phyloP scores from a whole-genome alignment of 1,284 basidiomycete genomes.

The Xerocomus amazonicus region DNA sequence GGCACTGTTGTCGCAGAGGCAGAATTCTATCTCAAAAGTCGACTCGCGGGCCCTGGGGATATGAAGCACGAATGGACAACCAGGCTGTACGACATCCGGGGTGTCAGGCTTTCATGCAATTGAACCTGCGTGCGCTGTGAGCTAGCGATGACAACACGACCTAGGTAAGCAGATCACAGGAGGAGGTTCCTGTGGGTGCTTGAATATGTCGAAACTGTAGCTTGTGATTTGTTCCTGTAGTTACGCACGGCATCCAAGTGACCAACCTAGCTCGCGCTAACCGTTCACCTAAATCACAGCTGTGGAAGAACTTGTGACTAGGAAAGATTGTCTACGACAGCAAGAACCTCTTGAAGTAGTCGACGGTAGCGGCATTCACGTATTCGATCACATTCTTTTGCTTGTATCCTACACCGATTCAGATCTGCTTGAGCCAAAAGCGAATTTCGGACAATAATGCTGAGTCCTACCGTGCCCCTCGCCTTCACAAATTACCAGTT shows the following conservation, averaged over 20 bases:
- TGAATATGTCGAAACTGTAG: background rate
- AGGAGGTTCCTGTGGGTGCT: background rate
- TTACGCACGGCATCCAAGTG: background rate
- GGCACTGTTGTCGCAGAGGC: too few species aligned
- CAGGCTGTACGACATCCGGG: too few species aligned
- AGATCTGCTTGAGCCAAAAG: constrained; percentile 1
- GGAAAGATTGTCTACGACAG: constrained; percentile 13
- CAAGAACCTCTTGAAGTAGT: constrained; percentile 34
- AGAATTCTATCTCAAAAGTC: too few species aligned
- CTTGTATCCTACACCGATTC: constrained; percentile 32
- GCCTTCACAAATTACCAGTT: constrained; percentile 36
- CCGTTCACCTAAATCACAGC: background rate
- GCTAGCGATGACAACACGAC: too few species aligned
- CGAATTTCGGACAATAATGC: background rate
- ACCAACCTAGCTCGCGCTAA: background rate
- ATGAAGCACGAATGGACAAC: too few species aligned
- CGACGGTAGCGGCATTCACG: constrained; percentile 35
- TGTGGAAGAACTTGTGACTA: background rate
- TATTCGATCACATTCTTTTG: constrained; percentile 41
- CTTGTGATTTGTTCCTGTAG: background rate
- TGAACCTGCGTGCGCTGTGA: background rate
- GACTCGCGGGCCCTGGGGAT: too few species aligned
- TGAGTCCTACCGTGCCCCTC: constrained; percentile 38
- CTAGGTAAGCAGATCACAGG: too few species aligned
- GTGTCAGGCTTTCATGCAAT: too few species aligned